Percentiles rank a stretch among this genome's conserved stretches.
Conservation (phyloP, 2,329 filamentous ascomycete genomes). For the Aspergillus hiratsukae region DNA sequence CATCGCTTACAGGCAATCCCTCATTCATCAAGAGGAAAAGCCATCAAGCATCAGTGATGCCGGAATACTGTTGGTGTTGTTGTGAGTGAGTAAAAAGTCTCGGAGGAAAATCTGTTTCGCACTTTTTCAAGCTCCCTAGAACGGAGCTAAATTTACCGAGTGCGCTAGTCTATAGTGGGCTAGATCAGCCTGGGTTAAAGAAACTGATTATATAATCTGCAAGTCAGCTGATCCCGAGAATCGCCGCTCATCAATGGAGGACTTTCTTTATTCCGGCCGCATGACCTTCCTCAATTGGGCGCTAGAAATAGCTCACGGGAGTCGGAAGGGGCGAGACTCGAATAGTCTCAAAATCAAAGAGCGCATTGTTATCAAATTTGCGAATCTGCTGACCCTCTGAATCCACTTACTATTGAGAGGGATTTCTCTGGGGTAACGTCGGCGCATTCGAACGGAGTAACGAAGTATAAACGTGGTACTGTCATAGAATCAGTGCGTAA, state of each 20-base stretch:
- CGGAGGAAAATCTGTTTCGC: conserved; percentile 17
- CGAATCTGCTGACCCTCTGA: conserved; percentile 18
- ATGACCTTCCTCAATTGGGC: neutral
- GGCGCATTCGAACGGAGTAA: too few species aligned
- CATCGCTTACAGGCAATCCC: neutral
- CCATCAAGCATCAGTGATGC: neutral
- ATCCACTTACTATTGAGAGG: conserved; percentile 11
- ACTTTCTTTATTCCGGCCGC: conserved; percentile 1
- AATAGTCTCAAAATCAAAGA: conserved; percentile 2
- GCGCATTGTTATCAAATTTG: conserved; percentile 8
- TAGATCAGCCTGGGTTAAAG: neutral
- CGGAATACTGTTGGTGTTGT: neutral
- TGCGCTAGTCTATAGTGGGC: conserved; percentile 8
- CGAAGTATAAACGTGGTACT: neutral
- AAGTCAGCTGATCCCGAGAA: neutral
- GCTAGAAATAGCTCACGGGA: neutral
- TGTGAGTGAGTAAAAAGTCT: conserved; percentile 17
- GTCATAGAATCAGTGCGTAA: neutral
- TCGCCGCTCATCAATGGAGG: neutral
- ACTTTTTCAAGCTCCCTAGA: conserved; percentile 30
- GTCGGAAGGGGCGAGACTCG: conserved; percentile 1
- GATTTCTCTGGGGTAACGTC: neutral
- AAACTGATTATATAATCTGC: neutral
- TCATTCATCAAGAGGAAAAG: neutral
- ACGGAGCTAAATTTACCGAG: conserved; percentile 28